phyloP scores from a whole-genome alignment of 345 rosid genomes.

The Streptanthus diversifolius region DNA sequence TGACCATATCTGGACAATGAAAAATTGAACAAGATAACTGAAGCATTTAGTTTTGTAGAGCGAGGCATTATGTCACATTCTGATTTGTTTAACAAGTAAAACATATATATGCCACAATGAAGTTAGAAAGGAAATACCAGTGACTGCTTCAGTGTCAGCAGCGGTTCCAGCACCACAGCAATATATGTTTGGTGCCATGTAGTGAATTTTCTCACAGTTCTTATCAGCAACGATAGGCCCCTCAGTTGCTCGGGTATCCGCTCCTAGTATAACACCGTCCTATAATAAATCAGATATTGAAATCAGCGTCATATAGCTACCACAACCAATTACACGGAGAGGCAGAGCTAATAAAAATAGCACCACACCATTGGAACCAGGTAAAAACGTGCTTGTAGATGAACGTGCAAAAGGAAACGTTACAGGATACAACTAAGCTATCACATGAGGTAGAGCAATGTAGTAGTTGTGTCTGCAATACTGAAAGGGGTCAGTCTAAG shows the following conservation, averaged over 20 bases:
- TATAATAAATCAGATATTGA: conserved; percentile 18
- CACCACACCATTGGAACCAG: background rate
- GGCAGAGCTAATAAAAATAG: background rate
- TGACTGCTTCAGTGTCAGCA: conserved; percentile 97
- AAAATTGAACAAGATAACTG: background rate
- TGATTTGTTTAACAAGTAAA: background rate
- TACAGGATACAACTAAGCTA: background rate
- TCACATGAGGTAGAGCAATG: background rate
- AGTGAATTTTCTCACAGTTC: conserved; percentile 96
- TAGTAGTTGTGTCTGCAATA: background rate
- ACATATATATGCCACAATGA: background rate
- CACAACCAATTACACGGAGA: background rate
- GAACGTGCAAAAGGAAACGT: background rate
- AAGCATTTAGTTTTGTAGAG: background rate
- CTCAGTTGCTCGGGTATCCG: conserved; percentile 89
- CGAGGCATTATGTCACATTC: background rate
- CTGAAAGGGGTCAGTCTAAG: background rate
- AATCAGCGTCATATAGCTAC: background rate
- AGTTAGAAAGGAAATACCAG: conserved; percentile 48
- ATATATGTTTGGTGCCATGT: conserved; percentile 96
- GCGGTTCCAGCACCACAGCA: conserved; percentile 99
- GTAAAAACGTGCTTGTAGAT: background rate
- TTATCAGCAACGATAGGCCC: conserved; percentile 96
- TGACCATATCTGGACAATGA: conserved; percentile 62
- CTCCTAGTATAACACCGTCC: conserved; percentile 95